Percentiles rank a stretch among this genome's conserved stretches.
Evolutionary conservation across 2,329 filamentous ascomycete species (phyloP).

Genomic region (Aspergillus intermedius): DNA sequence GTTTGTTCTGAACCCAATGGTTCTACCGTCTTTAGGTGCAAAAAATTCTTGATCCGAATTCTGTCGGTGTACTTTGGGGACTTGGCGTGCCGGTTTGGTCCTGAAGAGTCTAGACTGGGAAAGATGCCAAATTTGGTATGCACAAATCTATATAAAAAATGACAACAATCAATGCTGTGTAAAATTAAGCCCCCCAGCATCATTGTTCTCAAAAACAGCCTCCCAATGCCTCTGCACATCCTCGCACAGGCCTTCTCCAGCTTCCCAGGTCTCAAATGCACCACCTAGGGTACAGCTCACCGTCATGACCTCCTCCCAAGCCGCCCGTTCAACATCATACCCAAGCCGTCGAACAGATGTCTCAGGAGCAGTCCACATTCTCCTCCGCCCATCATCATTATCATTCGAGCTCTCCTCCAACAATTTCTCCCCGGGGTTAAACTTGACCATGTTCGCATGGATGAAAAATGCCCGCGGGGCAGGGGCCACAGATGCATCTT

Average conservation of each 20-base stretch:
- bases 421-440: constrained; percentile 23
- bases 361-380: constrained; percentile 19
- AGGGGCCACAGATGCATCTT: constrained; percentile 12
- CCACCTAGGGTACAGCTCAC: constrained; percentile 24
- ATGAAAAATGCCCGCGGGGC: constrained; percentile 23
- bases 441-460: constrained; percentile 25
- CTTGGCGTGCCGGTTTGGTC: too few relatives aligned
- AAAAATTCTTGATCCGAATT: too few relatives aligned
- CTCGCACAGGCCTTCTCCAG: constrained; percentile 10
- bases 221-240: constrained; percentile 11
- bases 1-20: too few relatives aligned
- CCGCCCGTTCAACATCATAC: constrained; percentile 23
- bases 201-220: constrained; percentile 14
- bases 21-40: too few relatives aligned
- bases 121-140: too few relatives aligned
- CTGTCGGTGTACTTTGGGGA: too few relatives aligned
- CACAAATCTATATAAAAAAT: not conserved
- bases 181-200: constrained; percentile 8
- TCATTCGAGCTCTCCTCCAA: constrained; percentile 17
- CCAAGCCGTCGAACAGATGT: constrained; percentile 22
- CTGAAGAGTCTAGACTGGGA: too few relatives aligned
- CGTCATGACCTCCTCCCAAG: constrained; percentile 22
- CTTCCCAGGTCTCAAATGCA: constrained; percentile 20
- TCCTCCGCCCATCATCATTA: constrained; percentile 14
- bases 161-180: not conserved